phyloP scores from a whole-genome alignment of 257 asterid species.

The Schizonepeta tenuifolia region DNA sequence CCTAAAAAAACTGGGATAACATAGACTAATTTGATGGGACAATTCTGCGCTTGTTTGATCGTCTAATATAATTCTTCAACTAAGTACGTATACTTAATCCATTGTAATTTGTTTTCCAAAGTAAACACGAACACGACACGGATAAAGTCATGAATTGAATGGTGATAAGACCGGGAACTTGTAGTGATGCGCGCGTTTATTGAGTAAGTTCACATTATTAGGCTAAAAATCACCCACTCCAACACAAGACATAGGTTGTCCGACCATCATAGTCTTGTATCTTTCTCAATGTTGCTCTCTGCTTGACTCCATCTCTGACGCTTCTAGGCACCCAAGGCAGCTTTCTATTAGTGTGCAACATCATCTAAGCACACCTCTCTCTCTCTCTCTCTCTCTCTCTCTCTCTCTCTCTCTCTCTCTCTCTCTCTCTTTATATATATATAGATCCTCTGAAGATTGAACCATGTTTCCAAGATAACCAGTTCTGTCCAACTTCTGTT shows the following conservation, averaged over 20 bases:
- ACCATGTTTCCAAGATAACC: background rate
- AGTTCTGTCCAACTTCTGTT: conserved; percentile 18
- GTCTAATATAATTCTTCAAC: too few relatives aligned
- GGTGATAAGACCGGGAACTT: background rate
- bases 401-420: conserved; percentile 22
- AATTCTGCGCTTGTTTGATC: too few relatives aligned
- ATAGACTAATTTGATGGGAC: too few relatives aligned
- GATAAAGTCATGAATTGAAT: background rate
- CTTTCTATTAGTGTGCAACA: conserved; percentile 32
- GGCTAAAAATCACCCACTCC: conserved; percentile 39
- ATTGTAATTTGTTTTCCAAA: too few relatives aligned
- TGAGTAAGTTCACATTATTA: conserved; percentile 1
- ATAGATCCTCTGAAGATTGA: conserved; percentile 8
- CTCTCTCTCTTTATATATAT: conserved; percentile 15
- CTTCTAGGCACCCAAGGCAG: conserved; percentile 34
- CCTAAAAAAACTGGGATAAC: too few relatives aligned
- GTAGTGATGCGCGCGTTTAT: conserved; percentile 10
- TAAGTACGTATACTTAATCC: too few relatives aligned
- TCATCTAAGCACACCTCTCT: conserved; percentile 28
- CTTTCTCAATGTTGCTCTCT: conserved; percentile 50
- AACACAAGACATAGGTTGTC: conserved; percentile 22
- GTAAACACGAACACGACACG: background rate
- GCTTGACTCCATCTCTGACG: conserved; percentile 37
- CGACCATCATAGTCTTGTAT: conserved; percentile 44
- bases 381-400: conserved; percentile 27